Percentiles rank a stretch among this genome's conserved stretches.
Conservation (phyloP, 306 rosid species). For the Malus fusca region DNA sequence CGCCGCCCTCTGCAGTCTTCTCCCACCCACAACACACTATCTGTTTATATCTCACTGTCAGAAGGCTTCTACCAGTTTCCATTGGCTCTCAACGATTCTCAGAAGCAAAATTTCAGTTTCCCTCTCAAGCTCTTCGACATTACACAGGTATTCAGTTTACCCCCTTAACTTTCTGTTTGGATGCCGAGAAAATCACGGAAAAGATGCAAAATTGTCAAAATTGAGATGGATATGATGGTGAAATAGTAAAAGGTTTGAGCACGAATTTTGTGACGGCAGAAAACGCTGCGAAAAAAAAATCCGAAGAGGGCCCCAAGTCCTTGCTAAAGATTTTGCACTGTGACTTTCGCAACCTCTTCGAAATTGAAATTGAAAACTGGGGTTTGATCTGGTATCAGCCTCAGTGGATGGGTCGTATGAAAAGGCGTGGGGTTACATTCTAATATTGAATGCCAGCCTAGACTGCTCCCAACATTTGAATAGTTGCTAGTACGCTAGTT, state of each 20-base stretch:
- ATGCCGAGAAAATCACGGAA: not conserved
- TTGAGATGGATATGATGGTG: constrained; percentile 58
- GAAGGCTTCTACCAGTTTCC: too few species aligned
- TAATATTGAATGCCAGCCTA: constrained; percentile 72
- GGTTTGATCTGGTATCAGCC: not conserved
- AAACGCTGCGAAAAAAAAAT: constrained; percentile 7
- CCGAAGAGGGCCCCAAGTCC: constrained; percentile 67
- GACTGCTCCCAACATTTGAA: constrained; percentile 58
- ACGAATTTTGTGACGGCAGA: constrained; percentile 27
- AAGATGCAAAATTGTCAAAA: not conserved
- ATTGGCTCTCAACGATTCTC: too few species aligned
- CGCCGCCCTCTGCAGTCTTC: too few species aligned
- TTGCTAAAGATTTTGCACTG: constrained; percentile 56
- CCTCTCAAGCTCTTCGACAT: not conserved
- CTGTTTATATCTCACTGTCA: too few species aligned
- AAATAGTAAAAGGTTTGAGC: constrained; percentile 86
- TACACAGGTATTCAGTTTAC: not conserved
- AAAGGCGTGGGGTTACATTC: constrained; percentile 98
- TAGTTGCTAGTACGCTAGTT: not conserved
- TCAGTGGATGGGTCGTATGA: constrained; percentile 46
- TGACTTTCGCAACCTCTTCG: constrained; percentile 91
- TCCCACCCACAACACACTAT: too few species aligned
- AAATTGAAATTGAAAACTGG: constrained; percentile 19
- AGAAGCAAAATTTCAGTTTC: too few species aligned
- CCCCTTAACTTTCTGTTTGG: not conserved